phyloP scores from a whole-genome alignment of 2,329 filamentous ascomycete species.

The Thermoascus crustaceus region DNA sequence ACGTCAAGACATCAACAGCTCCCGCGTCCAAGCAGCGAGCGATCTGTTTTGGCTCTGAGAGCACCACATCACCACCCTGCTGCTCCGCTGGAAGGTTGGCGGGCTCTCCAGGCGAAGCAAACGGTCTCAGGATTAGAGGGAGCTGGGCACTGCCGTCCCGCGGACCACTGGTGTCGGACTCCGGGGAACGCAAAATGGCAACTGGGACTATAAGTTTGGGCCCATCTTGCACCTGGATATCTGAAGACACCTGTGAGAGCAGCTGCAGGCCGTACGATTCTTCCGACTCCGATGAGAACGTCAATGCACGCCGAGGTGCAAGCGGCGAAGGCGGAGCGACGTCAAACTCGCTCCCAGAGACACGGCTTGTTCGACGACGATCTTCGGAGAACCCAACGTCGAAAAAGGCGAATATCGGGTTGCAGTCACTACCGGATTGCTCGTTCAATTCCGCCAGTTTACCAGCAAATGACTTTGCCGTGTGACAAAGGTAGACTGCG shows the following conservation, averaged over 20 bases:
- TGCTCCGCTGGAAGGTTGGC: constrained; percentile 12
- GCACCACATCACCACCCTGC: constrained; percentile 21
- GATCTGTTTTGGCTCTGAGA: constrained; percentile 47
- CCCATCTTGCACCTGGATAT: constrained; percentile 43
- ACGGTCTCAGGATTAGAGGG: constrained; percentile 9
- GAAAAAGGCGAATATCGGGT: constrained; percentile 49
- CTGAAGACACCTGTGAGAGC: constrained; percentile 40
- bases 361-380: constrained; percentile 22
- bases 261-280: constrained; percentile 43
- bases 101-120: constrained; percentile 7
- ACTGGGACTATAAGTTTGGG: constrained; percentile 44
- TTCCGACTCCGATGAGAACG: constrained; percentile 35
- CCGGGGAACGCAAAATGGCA: constrained; percentile 34
- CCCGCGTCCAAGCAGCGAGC: constrained; percentile 75
- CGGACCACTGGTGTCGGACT: constrained; percentile 30
- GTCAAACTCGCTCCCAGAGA: constrained; percentile 19
- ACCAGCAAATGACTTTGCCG: constrained; percentile 44
- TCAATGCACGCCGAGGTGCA: constrained; percentile 31
- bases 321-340: constrained; percentile 22
- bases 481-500: constrained; percentile 47
- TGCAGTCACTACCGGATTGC: constrained; percentile 36
- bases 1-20: constrained; percentile 75
- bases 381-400: constrained; percentile 41
- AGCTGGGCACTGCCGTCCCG: constrained; percentile 19
- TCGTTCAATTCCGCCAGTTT: constrained; percentile 47